These are phyloP conservation scores for Orbilia blumenaviensis DNA, from an alignment of 2,329 filamentous ascomycete species.

Conservation along the genomic window DNA sequence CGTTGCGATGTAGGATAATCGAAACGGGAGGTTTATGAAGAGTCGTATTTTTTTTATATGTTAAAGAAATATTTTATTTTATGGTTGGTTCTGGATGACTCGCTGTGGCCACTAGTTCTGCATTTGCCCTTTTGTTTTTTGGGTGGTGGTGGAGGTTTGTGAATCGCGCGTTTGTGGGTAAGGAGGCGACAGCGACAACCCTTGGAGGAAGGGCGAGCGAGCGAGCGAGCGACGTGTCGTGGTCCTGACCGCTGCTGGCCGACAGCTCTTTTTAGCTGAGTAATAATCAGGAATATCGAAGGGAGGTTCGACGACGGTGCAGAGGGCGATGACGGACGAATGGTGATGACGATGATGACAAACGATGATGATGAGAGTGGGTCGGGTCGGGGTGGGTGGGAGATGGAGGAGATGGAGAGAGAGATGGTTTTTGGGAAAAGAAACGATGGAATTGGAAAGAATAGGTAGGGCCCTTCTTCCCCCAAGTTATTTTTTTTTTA, in stretches of 20 bases:
- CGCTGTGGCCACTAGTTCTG: slow-evolving; percentile 19
- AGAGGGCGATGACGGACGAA: background rate
- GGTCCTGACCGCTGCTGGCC: background rate
- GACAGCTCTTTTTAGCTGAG: background rate
- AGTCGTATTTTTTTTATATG: background rate
- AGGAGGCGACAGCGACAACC: slow-evolving; percentile 11
- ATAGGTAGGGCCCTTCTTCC: too few relatives aligned
- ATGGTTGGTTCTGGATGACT: background rate
- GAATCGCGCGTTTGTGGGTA: slow-evolving; percentile 26
- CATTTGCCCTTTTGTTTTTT: too few relatives aligned
- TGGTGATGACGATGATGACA: background rate
- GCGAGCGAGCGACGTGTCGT: slow-evolving; percentile 28
- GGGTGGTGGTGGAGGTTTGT: background rate
- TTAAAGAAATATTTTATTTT: background rate
- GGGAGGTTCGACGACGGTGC: background rate
- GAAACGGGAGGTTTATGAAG: too few relatives aligned
- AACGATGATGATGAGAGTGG: background rate
- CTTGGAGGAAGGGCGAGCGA: too few relatives aligned
- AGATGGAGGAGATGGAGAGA: background rate
- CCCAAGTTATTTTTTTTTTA: too few relatives aligned
- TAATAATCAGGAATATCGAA: too few relatives aligned
- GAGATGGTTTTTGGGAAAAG: too few relatives aligned
- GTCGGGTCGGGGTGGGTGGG: background rate
- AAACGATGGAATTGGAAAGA: too few relatives aligned
- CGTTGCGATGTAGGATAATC: too few relatives aligned